phyloP scores from a whole-genome alignment of 441 rosid species.

The Syzygium syzygioides region DNA sequence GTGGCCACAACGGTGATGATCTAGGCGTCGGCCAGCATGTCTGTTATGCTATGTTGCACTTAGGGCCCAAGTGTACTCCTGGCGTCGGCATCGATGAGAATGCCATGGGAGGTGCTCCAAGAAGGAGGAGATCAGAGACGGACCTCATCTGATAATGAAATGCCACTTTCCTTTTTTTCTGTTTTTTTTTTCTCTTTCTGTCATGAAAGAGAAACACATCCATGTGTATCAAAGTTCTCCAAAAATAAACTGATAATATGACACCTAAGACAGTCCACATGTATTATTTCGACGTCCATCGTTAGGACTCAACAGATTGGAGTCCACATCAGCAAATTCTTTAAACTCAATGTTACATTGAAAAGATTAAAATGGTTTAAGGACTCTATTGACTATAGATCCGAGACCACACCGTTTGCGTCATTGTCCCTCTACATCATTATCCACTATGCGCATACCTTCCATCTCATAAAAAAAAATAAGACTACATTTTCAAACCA shows the following conservation, averaged over 20 bases:
- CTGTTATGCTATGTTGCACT: background rate
- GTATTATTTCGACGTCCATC: background rate
- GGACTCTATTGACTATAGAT: background rate
- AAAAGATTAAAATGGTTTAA: background rate
- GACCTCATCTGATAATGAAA: background rate
- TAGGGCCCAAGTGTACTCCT: background rate
- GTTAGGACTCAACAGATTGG: background rate
- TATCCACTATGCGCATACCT: background rate
- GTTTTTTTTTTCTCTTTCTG: background rate
- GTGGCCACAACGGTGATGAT: background rate
- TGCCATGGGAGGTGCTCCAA: background rate
- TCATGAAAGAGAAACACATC: background rate
- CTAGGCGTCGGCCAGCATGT: background rate
- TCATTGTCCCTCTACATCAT: background rate
- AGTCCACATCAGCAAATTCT: background rate
- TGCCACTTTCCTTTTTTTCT: background rate
- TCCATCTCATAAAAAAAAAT: background rate
- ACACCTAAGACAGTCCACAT: background rate
- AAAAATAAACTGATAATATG: background rate
- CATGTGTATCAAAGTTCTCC: background rate
- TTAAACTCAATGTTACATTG: background rate
- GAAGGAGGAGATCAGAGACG: background rate
- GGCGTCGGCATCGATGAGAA: background rate
- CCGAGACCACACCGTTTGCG: background rate
- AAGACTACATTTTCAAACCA: background rate